A percentile compares a stretch with the other conserved stretches of the same genome.
These are phyloP conservation scores for Tolypocladium album DNA, from an alignment of 2,329 filamentous ascomycete species.

Conservation along the genomic window DNA sequence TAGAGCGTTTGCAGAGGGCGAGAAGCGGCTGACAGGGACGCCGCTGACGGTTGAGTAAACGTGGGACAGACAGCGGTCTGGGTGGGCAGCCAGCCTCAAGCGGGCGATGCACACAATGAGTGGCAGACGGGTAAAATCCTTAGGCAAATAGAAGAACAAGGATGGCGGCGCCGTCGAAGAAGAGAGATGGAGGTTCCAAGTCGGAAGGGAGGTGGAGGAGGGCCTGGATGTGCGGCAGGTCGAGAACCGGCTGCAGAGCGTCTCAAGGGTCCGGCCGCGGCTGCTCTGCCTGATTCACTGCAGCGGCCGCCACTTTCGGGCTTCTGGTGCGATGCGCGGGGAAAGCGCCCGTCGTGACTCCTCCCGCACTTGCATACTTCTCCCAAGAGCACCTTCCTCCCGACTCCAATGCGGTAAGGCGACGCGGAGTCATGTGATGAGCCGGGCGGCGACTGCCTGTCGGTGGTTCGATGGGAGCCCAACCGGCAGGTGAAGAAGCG, in stretches of 20 bases:
- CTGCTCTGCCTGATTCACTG: not conserved
- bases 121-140: not conserved
- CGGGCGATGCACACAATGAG: not conserved
- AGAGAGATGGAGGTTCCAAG: not conserved
- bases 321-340: not conserved
- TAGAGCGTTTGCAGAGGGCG: not conserved
- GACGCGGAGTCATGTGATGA: constrained; percentile 1
- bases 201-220: not conserved
- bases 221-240: not conserved
- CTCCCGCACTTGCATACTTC: not conserved
- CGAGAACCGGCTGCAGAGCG: not conserved
- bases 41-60: not conserved
- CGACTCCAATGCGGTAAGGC: not conserved
- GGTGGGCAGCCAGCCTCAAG: not conserved
- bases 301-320: not conserved
- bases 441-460: not conserved
- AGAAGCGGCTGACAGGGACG: not conserved
- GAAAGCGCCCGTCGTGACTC: not conserved
- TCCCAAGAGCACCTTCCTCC: not conserved
- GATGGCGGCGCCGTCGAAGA: not conserved
- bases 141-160: not conserved
- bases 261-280: not conserved
- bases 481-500: not conserved
- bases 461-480: not conserved
- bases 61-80: not conserved